These are phyloP conservation scores for Brachypodium distachyon DNA, from an alignment of 202 grass and related monocot species.

Conservation along the genomic window DNA sequence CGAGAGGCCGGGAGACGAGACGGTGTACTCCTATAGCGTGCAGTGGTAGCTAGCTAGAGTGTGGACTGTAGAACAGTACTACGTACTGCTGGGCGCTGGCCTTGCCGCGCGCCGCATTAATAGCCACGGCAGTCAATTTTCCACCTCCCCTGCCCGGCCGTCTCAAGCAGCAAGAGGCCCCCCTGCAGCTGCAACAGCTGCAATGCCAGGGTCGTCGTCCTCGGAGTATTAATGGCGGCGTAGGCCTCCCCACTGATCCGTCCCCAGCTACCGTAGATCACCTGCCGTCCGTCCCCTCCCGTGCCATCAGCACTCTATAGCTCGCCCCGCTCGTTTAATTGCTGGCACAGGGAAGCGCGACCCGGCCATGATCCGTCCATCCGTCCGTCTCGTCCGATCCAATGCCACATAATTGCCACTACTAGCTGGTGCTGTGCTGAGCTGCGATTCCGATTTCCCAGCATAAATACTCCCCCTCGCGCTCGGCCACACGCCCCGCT, in stretches of 20 bases:
- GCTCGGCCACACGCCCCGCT: neutral
- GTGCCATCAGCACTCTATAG: neutral
- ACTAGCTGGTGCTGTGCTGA: neutral
- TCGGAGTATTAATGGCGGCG: constrained; percentile 45
- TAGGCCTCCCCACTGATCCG: no score
- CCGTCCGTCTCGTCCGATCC: constrained; percentile 26
- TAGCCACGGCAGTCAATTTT: neutral
- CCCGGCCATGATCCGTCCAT: neutral
- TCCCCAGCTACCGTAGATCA: constrained; percentile 5
- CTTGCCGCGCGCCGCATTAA: neutral
- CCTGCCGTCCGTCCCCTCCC: neutral
- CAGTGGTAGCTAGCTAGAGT: neutral
- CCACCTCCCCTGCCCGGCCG: neutral
- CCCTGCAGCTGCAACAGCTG: neutral
- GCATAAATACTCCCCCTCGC: constrained; percentile 6
- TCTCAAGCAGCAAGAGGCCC: neutral
- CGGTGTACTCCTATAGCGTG: neutral
- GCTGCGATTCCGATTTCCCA: neutral
- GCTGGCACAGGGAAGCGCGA: neutral
- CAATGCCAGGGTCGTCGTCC: neutral
- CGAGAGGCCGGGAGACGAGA: no score
- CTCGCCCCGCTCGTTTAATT: constrained; percentile 8
- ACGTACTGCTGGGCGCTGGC: no score
- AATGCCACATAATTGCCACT: constrained; percentile 22
- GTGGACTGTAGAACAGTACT: no score